A percentile compares a stretch with the other conserved stretches of the same genome.
Evolutionary conservation across 2,329 filamentous ascomycete genomes (phyloP).

Genomic region (Daldinia eschscholtzii): DNA sequence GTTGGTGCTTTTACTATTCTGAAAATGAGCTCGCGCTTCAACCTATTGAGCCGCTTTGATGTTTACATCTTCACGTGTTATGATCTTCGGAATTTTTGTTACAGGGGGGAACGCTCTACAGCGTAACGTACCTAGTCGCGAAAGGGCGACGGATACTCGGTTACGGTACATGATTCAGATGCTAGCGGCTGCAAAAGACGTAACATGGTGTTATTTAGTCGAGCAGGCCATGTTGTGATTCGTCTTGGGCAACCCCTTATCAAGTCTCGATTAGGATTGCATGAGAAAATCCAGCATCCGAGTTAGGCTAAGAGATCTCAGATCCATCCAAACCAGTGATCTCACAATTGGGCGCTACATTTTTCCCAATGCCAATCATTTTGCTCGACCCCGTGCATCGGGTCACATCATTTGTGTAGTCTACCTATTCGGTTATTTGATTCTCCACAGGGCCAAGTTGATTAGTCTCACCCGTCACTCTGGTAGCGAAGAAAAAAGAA

Average conservation of each 20-base stretch:
- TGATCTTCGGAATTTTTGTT: conserved; percentile 1
- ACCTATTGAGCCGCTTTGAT: conserved; percentile 18
- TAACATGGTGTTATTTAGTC: conserved; percentile 14
- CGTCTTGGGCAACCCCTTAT: conserved; percentile 19
- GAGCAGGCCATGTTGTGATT: conserved; percentile 19
- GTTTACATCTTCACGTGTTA: conserved; percentile 3
- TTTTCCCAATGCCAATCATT: conserved; percentile 39
- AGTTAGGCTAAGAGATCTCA: conserved; percentile 40
- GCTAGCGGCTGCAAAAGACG: conserved; percentile 2
- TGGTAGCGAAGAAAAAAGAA: conserved; percentile 44
- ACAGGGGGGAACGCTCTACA: not conserved
- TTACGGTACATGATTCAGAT: conserved; percentile 7
- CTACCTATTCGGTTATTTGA: conserved; percentile 41
- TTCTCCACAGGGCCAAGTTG: conserved; percentile 44
- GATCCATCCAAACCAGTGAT: conserved; percentile 40
- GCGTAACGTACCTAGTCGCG: not conserved
- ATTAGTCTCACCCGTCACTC: conserved; percentile 45
- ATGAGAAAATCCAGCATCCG: conserved; percentile 20
- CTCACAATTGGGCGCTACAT: conserved; percentile 34
- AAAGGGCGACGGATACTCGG: not conserved
- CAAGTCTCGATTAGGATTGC: conserved; percentile 29
- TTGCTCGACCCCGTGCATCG: conserved; percentile 33
- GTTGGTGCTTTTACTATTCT: conserved; percentile 15
- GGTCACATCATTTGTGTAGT: conserved; percentile 42
- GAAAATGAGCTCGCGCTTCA: conserved; percentile 9